phyloP scores from a whole-genome alignment of 768 basidiomycete genomes.

The Myochromella boudieri region DNA sequence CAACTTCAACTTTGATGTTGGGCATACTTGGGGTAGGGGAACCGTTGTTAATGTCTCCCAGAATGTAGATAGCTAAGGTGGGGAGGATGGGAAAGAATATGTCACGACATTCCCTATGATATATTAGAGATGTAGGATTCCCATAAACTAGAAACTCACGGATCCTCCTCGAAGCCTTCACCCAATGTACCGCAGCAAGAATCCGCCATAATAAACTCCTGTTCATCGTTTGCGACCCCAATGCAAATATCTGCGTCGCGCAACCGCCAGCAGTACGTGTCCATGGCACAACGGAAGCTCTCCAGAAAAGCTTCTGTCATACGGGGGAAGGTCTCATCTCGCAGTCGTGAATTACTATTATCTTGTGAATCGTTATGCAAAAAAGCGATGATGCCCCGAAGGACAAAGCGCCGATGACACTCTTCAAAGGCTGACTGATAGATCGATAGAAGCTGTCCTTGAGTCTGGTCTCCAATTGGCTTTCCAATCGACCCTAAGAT shows the following conservation, averaged over 20 bases:
- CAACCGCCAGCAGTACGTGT: constrained; percentile 48
- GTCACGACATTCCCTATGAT: constrained; percentile 43
- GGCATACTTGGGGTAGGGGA: constrained; percentile 16
- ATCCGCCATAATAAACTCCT: constrained; percentile 57
- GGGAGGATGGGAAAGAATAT: constrained; percentile 58
- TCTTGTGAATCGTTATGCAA: constrained; percentile 23
- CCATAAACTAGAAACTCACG: constrained; percentile 22
- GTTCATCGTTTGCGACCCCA: constrained; percentile 51
- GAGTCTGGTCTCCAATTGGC: constrained; percentile 15
- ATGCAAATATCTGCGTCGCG: constrained; percentile 52
- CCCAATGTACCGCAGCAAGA: constrained; percentile 54
- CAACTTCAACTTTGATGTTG: constrained; percentile 43
- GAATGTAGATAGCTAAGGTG: constrained; percentile 51
- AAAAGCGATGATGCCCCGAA: constrained; percentile 32
- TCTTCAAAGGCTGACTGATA: constrained; percentile 31
- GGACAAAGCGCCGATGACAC: constrained; percentile 28
- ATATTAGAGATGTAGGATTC: background rate
- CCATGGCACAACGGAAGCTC: constrained; percentile 32
- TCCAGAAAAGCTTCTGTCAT: constrained; percentile 17
- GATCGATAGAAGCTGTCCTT: constrained; percentile 25
- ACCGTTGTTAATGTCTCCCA: constrained; percentile 31
- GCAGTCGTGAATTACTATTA: background rate
- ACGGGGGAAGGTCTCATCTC: constrained; percentile 4
- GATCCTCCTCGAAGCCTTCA: constrained; percentile 43
- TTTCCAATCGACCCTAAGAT: constrained; percentile 33